These are phyloP conservation scores for Verticillium alfalfae DNA, from an alignment of 2,329 filamentous ascomycete species.

Conservation along the genomic window DNA sequence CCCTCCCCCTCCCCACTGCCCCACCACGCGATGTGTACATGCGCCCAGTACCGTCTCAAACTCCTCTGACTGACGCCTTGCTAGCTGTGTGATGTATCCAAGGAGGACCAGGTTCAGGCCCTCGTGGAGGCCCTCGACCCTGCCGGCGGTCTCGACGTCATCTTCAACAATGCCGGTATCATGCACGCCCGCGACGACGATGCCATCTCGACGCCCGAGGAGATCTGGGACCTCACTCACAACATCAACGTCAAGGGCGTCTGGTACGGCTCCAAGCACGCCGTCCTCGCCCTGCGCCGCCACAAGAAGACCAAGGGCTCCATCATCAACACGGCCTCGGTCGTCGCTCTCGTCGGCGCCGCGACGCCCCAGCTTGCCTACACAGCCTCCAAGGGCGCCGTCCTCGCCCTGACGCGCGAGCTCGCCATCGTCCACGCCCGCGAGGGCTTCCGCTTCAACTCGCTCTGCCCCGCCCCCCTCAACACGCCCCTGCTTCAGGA, in stretches of 20 bases:
- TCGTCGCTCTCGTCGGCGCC: constrained; percentile 81
- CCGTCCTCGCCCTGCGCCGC: constrained; percentile 72
- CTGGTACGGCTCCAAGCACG: constrained; percentile 95
- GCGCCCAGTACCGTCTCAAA: not conserved
- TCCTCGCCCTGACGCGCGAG: constrained; percentile 84
- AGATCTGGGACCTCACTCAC: constrained; percentile 91
- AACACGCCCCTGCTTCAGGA: constrained; percentile 91
- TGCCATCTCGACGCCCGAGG: constrained; percentile 78
- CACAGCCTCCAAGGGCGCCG: constrained; percentile 89
- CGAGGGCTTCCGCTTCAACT: constrained; percentile 86
- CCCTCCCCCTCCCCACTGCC: not conserved
- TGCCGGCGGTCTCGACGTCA: constrained; percentile 84
- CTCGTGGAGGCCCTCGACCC: constrained; percentile 70
- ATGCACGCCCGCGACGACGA: constrained; percentile 83
- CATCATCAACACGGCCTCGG: constrained; percentile 88
- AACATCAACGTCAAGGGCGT: constrained; percentile 96
- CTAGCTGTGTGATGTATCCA: constrained; percentile 67
- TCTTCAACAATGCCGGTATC: constrained; percentile 97
- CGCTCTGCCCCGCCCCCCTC: constrained; percentile 81
- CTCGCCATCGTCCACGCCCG: constrained; percentile 87
- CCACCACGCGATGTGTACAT: constrained; percentile 8
- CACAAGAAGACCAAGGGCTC: constrained; percentile 74
- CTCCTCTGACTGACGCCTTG: not conserved
- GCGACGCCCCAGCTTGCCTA: constrained; percentile 89
- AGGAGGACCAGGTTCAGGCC: constrained; percentile 71